Evolutionary conservation across 352 stramenopile genomes (phyloP).

Genomic region (Halophytophthora polymorphica): DNA sequence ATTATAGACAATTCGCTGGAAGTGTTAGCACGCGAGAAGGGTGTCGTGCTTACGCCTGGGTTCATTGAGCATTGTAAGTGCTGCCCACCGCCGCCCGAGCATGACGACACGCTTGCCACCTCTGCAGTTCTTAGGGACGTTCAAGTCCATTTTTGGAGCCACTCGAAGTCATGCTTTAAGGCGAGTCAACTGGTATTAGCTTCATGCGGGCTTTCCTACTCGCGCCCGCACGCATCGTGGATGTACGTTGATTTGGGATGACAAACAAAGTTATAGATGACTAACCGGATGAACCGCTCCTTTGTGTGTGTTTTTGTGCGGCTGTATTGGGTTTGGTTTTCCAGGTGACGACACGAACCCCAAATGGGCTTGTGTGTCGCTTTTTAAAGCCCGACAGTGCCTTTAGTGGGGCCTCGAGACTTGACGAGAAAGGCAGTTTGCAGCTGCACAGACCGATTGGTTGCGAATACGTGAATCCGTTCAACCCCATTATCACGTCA

Average conservation of each 20-base stretch:
- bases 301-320: background rate
- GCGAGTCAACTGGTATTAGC: too few species aligned
- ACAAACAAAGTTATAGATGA: too few species aligned
- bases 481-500: constrained; percentile 12
- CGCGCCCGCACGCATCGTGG: too few species aligned
- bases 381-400: constrained; percentile 20
- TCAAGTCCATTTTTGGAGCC: constrained; percentile 14
- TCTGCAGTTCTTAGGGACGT: constrained; percentile 13
- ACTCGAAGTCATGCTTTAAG: constrained; percentile 19
- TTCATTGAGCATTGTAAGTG: too few species aligned
- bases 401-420: background rate
- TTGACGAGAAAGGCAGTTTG: background rate
- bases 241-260: too few species aligned
- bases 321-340: background rate
- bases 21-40: too few species aligned
- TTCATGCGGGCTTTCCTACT: too few species aligned
- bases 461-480: constrained; percentile 30
- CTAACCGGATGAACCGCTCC: background rate
- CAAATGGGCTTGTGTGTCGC: constrained; percentile 12
- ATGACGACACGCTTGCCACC: too few species aligned
- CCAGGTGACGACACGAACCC: constrained; percentile 13
- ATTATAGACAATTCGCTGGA: too few species aligned
- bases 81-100: too few species aligned
- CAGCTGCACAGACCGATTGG: constrained; percentile 8
- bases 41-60: too few species aligned